Base-by-base conservation (phyloP, 768 basidiomycete species). In the Tulasnella calospora region DNA sequence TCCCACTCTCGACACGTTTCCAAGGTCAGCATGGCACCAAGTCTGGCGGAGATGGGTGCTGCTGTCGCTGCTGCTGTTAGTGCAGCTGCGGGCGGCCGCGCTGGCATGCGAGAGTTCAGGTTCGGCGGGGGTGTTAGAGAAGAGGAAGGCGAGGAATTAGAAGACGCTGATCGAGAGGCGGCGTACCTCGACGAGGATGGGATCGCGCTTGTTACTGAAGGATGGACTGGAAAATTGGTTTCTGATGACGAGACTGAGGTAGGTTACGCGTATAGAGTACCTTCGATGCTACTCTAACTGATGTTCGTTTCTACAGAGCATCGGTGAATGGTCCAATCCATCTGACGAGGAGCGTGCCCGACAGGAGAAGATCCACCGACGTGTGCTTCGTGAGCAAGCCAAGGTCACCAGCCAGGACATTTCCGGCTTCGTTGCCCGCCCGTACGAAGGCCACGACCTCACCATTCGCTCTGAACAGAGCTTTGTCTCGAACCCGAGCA, bases 291-390 rank as follows among this genome's bases (percentile, higher is more conserved):
- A 6, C 21, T 13, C 23, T 23, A 30, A 67, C 61, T 67, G 30
- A 33, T 27, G 15, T n/a, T 73, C 70, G 71, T 78, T 44, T 71
- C 38, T 76, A 12, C 86, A 93, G 91, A 94, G 92, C 81, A 91
- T 94, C 72, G 93, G 93, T 36, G 94, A 95, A 85, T 95, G 89
- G 89, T 95, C 94, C 33, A 95, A 95, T 82, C 94, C 94, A 23
- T 95, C 94, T 35, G 94, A 95, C 82, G 94, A 95, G 84, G 94
- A 95, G 82, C 89, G 91, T 38, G 93, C 92, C 4, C 89, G 93
- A 30, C 90, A 90, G 80, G 84, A 87, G 40, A 89, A 92, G 40
- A 84, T 89, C 69, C 89, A 91, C 61, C 89, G 91, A 69, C 90
- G 92, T 51, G 83, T 89, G 78, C 89, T 70, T n/a, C n/a, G 78